Evolutionary conservation across 805 yeast genomes (phyloP).

Genomic region (Metschnikowia lachancei): DNA sequence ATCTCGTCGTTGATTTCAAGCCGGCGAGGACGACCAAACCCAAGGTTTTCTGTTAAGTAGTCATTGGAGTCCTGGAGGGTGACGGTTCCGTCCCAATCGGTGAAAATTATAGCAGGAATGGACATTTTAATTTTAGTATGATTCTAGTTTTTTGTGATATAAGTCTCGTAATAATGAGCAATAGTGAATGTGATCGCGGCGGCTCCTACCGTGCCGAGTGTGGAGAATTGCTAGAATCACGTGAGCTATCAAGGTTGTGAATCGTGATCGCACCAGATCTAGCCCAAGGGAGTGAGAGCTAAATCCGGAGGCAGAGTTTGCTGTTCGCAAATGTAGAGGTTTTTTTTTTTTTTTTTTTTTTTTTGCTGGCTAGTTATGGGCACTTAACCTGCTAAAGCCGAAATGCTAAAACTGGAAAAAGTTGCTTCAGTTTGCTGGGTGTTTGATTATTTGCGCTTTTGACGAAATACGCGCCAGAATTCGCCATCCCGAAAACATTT

Average conservation of each 20-base stretch:
- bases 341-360: no score
- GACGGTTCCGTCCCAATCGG: constrained; percentile 98
- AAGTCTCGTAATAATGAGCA: constrained; percentile 35
- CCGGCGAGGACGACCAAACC: constrained; percentile 75
- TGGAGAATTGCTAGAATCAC: not conserved
- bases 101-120: constrained; percentile 74
- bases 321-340: no score
- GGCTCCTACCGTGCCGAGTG: not conserved
- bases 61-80: constrained; percentile 95
- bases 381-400: no score
- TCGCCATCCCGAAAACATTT: no score
- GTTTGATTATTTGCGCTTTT: no score
- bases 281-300: no score
- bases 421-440: no score
- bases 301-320: not conserved
- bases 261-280: not conserved
- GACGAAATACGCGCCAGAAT: no score
- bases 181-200: not conserved
- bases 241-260: not conserved
- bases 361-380: no score
- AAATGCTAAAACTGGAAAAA: no score
- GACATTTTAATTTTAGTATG: constrained; percentile 17
- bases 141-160: constrained; percentile 18
- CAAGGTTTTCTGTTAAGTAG: constrained; percentile 80
- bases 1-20: constrained; percentile 67